Evolutionary conservation across 2,329 filamentous ascomycete genomes (phyloP).

Genomic region (Graphiopsis chlorocephala): DNA sequence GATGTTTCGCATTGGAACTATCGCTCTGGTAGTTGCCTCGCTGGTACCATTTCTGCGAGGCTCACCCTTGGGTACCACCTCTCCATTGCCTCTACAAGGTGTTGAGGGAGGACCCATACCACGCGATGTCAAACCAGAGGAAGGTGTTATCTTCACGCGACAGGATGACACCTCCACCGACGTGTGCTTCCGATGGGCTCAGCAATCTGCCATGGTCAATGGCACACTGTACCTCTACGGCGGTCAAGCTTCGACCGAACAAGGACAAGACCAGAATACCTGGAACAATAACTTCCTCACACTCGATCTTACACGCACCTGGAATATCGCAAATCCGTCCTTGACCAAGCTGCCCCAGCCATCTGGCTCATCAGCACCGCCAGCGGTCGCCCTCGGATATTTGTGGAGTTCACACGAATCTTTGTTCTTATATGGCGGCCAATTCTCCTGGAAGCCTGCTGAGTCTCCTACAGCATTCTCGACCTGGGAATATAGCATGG

Average conservation of each 20-base stretch:
- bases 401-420: conserved; percentile 71
- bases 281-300: conserved; percentile 76
- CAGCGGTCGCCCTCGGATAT: conserved; percentile 69
- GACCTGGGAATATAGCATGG: conserved; percentile 69
- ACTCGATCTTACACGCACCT: conserved; percentile 70
- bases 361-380: conserved; percentile 60
- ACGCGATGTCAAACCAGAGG: conserved; percentile 16
- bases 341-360: conserved; percentile 62
- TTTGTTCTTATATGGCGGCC: conserved; percentile 71
- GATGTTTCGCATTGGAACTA: conserved; percentile 8
- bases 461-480: conserved; percentile 58
- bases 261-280: conserved; percentile 59
- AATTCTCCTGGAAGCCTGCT: conserved; percentile 64
- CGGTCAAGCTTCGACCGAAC: conserved; percentile 59
- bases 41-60: conserved; percentile 13
- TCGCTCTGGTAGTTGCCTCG: conserved; percentile 11
- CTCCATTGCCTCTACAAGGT: conserved; percentile 27
- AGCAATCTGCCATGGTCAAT: conserved; percentile 67
- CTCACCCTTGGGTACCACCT: not conserved
- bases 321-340: conserved; percentile 63
- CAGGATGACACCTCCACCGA: conserved; percentile 52
- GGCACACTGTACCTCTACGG: conserved; percentile 76
- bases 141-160: conserved; percentile 23
- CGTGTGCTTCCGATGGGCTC: conserved; percentile 64
- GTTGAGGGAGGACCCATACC: conserved; percentile 32